Percentiles rank a stretch among this genome's conserved stretches.
Evolutionary conservation across 306 rosid species (phyloP).

Genomic region (Castanopsis chinensis): DNA sequence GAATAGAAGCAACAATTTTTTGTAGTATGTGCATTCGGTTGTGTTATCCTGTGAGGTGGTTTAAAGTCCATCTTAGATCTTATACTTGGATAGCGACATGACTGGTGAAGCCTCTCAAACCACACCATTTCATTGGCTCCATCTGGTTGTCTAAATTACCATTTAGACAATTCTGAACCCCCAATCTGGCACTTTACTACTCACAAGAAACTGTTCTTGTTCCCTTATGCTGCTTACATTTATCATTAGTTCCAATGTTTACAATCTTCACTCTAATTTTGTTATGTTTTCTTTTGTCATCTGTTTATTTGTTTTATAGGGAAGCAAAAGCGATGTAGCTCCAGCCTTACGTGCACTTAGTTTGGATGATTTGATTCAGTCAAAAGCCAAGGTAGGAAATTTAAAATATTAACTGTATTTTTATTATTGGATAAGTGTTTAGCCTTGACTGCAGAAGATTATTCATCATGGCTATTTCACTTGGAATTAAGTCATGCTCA

Average conservation of each 20-base stretch:
- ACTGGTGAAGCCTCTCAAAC: background rate
- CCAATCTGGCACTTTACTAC: background rate
- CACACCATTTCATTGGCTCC: background rate
- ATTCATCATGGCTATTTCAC: background rate
- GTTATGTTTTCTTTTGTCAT: background rate
- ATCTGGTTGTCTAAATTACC: background rate
- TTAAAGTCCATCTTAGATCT: background rate
- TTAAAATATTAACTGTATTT: background rate
- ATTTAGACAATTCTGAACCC: background rate
- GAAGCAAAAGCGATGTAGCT: slow-evolving; percentile 21
- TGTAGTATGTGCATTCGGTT: background rate
- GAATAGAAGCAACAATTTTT: background rate
- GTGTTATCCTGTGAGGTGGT: background rate
- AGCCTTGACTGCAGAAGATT: background rate
- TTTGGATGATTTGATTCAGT: slow-evolving; percentile 77
- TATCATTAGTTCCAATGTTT: background rate
- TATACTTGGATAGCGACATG: background rate
- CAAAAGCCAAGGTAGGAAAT: slow-evolving; percentile 72
- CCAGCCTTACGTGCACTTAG: slow-evolving; percentile 51
- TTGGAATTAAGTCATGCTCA: background rate
- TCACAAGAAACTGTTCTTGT: background rate
- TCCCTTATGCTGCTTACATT: background rate
- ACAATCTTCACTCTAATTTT: background rate
- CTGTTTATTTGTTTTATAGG: slow-evolving; percentile 37
- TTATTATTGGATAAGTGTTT: background rate